Base-by-base conservation (phyloP, 192 early-diverging fungal species). In the Coemansia sp. region DNA sequence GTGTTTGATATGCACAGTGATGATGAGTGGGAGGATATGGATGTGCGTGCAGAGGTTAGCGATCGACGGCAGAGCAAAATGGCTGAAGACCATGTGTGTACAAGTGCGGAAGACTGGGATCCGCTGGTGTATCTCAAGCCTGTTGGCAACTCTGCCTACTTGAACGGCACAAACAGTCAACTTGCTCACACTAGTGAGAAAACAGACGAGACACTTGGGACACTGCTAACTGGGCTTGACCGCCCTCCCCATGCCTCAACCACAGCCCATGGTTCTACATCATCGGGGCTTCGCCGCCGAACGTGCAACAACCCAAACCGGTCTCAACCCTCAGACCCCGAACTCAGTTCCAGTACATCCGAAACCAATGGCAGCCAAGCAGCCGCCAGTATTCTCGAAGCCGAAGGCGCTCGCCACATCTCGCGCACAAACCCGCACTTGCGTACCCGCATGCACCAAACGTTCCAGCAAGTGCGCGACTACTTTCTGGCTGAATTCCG, bases 401-500 rank as follows among this genome's bases (percentile, higher is more conserved):
- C 64, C 35, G 63, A 65, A 59, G 57, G 59, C 11, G 19, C 49
- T 24, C 24, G 48, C 32, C 39, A 35, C 43, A 57, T 47, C 45
- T 18, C 26, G 52, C 32, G 39, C 24, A 24, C n/a, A 9, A 22
- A 20, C 29, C 7, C 29, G 8, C 14, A 53, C 16, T 23, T 62
- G n/a, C 37, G 48, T 11, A n/a, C 59, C 2, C 61, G 65, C 12
- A 29, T 64, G 3, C 43, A 47, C 1, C 65, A 53, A 16, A 59
- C 63, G 14, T 26, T 78, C 20, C 62, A 65, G 27, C 69, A 64
- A 2, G 59, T 73, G 61, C 69, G 75, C 23, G 75, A 78, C 70
- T 78, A 78, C 50, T 78, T 78, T 24, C 11, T 78, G 59, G 75
- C 75, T 0, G 75, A 78, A 55, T 78, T 78, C 47, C 45, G 70